Base-by-base conservation (phyloP, 2,329 filamentous ascomycete species). In the Thelonectria rubi region DNA sequence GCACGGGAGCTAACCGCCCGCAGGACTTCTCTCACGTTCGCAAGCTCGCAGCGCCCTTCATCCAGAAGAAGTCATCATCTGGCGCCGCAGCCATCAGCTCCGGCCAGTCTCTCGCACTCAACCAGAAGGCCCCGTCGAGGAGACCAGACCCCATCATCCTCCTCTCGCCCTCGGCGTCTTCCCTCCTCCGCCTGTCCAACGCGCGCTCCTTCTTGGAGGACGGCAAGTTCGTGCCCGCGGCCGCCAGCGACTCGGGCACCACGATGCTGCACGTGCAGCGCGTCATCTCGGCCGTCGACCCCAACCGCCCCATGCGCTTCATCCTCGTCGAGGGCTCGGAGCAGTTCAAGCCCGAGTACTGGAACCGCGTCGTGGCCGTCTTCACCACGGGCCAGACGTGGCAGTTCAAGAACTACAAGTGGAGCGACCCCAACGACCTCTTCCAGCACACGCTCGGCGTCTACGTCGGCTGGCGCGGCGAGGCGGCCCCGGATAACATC, bases 321-420 rank as follows among this genome's bases (percentile, higher is more conserved):
- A 96, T 98, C 74, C 88, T 99, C 40, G 94, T 98, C 55, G 95
- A 99, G 76, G 91, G 90, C 17, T 91, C 94, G 0, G 90, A 96
- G 74, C 91, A 95, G 76, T 99, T 99, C 85, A 97, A 97, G 77
- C 95, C 95, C 0, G 94, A 98, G 75, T 97, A 98, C 82, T 99
- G 95, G 95, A 90, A 90, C 72, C 89, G 94, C 53, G 91, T 99
- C 7, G 95, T 97, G 2, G 95, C 92, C 12, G 94, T 99, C 59
- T 98, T 99, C 80, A 99, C 95, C 0, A 99, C 95, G 0, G 95
- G 95, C 34, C 95, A 99, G 80, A 89, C 91, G 10, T 99, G 95
- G 95, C 95, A 99, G 79, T 99, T 99, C 81, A 97, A 97, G 80
- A 91, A 88, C 69, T 99, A 99, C 85, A 97, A 97, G 78, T 99